Evolutionary conservation across 164 flowering plant genomes (phyloP).

Genomic region (Buxus sempervirens): DNA sequence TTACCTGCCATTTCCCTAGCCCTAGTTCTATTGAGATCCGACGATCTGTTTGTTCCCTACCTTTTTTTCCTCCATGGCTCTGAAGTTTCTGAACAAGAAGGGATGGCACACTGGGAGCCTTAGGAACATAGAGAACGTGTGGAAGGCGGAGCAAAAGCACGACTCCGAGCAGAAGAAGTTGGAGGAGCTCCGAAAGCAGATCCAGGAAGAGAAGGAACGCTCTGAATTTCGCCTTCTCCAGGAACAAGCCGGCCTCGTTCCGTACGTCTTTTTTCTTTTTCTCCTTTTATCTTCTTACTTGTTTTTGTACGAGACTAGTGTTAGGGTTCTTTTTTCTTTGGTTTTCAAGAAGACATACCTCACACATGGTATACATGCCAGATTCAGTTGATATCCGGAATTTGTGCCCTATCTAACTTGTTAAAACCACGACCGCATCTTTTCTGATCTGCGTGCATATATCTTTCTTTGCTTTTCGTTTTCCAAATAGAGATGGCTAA

Average conservation of each 20-base stretch:
- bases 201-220: slow-evolving; percentile 81
- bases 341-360: too few relatives aligned
- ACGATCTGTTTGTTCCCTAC: too few relatives aligned
- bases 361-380: too few relatives aligned
- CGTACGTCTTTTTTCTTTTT: slow-evolving; percentile 37
- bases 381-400: too few relatives aligned
- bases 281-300: not conserved
- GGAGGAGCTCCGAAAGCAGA: slow-evolving; percentile 92
- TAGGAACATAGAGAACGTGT: slow-evolving; percentile 91
- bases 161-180: slow-evolving; percentile 87
- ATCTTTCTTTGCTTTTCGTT: too few relatives aligned
- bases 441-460: too few relatives aligned
- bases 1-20: too few relatives aligned
- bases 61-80: slow-evolving; percentile 42
- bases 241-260: slow-evolving; percentile 89
- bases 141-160: slow-evolving; percentile 98
- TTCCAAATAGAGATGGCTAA: not conserved
- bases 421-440: too few relatives aligned
- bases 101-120: slow-evolving; percentile 99
- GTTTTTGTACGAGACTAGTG: not conserved
- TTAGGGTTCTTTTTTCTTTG: slow-evolving; percentile 21
- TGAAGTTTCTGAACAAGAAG: slow-evolving; percentile 97
- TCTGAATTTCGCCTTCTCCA: slow-evolving; percentile 84
- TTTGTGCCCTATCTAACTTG: too few relatives aligned
- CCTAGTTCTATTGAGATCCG: too few relatives aligned